phyloP scores from a whole-genome alignment of 1,139 yeast genomes.

The Lizanozyma gosingica region DNA sequence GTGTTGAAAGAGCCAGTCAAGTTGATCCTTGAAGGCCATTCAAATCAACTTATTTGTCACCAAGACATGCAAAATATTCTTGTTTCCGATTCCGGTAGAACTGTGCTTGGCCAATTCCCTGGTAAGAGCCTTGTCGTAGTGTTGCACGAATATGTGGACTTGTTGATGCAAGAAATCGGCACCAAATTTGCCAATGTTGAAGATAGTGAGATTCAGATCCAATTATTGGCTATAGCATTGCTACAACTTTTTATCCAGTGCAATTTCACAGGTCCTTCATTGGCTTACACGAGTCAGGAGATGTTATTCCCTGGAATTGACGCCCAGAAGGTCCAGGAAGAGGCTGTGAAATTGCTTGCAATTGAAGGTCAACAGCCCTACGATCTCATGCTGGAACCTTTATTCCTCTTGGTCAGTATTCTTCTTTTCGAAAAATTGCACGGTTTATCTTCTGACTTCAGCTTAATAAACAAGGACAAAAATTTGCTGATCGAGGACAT shows the following conservation, averaged over 20 bases:
- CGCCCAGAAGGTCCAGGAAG: constrained; percentile 19
- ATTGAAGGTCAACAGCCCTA: constrained; percentile 60
- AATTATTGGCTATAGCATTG: constrained; percentile 43
- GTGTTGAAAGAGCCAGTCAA: constrained; percentile 9
- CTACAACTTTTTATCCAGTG: constrained; percentile 65
- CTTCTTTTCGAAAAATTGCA: constrained; percentile 44
- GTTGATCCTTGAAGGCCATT: constrained; percentile 18
- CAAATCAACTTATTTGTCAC: constrained; percentile 14
- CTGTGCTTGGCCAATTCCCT: no score
- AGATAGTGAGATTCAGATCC: constrained; percentile 15
- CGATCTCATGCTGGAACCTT: constrained; percentile 48
- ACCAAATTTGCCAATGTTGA: no score
- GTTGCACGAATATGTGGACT: no score
- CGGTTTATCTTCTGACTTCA: constrained; percentile 18
- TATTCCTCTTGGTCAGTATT: constrained; percentile 39
- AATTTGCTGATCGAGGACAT: constrained; percentile 14
- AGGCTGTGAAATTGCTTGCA: constrained; percentile 30
- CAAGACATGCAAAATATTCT: no score
- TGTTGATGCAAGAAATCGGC: no score
- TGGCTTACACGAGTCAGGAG: constrained; percentile 27
- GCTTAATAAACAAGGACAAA: constrained; percentile 16
- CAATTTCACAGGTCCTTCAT: constrained; percentile 79
- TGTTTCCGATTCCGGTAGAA: no score
- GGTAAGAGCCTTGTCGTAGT: no score
- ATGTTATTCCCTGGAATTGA: constrained; percentile 25